Evolutionary conservation across 257 asterid genomes (phyloP).

Genomic region (Nicotiana knightiana): DNA sequence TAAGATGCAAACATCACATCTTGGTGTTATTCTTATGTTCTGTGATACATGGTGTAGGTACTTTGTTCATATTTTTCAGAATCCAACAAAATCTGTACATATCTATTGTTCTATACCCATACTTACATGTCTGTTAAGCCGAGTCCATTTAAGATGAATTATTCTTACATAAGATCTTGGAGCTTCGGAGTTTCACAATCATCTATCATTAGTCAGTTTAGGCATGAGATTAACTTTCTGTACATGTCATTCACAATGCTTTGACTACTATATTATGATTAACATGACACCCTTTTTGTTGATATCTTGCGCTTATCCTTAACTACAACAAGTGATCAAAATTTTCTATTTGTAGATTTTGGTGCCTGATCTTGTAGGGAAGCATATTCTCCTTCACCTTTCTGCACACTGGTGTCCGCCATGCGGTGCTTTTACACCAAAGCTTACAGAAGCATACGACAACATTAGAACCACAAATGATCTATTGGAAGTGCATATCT

Average conservation of each 20-base stretch:
- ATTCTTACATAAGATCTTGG: background rate
- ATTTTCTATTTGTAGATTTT: slow-evolving; percentile 36
- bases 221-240: background rate
- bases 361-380: slow-evolving; percentile 69
- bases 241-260: background rate
- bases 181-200: background rate
- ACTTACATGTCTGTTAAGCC: background rate
- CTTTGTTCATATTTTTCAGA: background rate
- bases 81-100: background rate
- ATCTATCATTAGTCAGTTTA: background rate
- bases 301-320: background rate
- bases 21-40: background rate
- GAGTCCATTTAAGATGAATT: background rate
- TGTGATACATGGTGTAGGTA: background rate
- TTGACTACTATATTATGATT: background rate
- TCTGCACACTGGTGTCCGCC: slow-evolving; percentile 91
- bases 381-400: slow-evolving; percentile 57
- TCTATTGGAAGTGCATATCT: slow-evolving; percentile 52
- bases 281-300: background rate
- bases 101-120: background rate
- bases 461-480: slow-evolving; percentile 44
- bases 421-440: slow-evolving; percentile 73
- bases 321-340: background rate
- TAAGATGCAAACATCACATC: slow-evolving; percentile 15
- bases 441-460: slow-evolving; percentile 41